Evolutionary conservation across 495 filamentous ascomycete species (phyloP).

Genomic region (Neurospora sp.): DNA sequence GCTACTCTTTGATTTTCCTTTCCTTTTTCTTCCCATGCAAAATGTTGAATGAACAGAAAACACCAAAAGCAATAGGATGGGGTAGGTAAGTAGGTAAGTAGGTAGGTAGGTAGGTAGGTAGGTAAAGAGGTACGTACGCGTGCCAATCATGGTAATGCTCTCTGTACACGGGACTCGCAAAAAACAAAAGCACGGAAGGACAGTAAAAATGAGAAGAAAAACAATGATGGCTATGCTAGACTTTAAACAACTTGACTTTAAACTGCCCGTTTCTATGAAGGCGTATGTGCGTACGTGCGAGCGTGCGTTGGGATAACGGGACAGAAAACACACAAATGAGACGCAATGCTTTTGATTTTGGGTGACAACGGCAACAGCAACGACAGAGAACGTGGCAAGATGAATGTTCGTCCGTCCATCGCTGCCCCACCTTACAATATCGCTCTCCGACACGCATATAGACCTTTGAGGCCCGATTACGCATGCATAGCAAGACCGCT

Average conservation of each 20-base stretch:
- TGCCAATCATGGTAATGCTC: neutral
- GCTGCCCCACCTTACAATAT: neutral
- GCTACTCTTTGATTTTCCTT: too few relatives aligned
- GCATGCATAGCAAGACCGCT: conserved; percentile 7
- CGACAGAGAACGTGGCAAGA: neutral
- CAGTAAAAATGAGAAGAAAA: neutral
- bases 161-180: neutral
- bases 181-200: neutral
- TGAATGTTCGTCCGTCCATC: neutral
- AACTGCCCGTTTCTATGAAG: conserved; percentile 1
- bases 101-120: neutral
- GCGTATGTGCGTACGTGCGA: neutral
- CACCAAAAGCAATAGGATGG: neutral
- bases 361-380: neutral
- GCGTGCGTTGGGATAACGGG: neutral
- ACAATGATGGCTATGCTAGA: conserved; percentile 1
- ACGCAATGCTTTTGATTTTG: neutral
- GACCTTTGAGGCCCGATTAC: neutral
- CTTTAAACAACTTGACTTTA: neutral
- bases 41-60: neutral
- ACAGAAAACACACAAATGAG: neutral
- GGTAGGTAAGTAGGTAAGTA: neutral
- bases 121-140: neutral
- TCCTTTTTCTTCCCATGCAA: neutral
- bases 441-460: neutral